Evolutionary conservation across 768 basidiomycete species (phyloP).

Genomic region (Harrya chromipes): DNA sequence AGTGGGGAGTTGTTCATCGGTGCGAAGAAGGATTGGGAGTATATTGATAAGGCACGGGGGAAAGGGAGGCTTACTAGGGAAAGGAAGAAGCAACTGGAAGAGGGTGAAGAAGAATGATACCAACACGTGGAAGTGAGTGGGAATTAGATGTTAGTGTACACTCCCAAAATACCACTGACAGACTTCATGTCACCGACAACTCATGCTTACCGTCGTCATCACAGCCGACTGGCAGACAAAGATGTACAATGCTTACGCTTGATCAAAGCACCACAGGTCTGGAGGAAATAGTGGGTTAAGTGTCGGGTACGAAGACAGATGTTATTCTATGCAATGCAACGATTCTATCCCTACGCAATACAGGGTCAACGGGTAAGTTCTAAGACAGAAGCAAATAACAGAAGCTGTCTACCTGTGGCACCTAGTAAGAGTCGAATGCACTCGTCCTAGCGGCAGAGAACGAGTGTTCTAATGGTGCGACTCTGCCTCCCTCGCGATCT

Average conservation of each 20-base stretch:
- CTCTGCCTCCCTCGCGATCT: constrained; percentile 65
- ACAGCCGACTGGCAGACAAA: too few relatives aligned
- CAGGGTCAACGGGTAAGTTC: neutral
- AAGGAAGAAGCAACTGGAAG: constrained; percentile 37
- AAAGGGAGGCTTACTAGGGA: constrained; percentile 74
- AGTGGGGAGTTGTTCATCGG: constrained; percentile 43
- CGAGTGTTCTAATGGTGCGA: constrained; percentile 34
- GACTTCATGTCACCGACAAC: too few relatives aligned
- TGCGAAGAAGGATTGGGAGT: constrained; percentile 56
- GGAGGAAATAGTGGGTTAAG: constrained; percentile 1
- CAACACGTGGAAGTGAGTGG: neutral
- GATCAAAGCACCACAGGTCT: too few relatives aligned
- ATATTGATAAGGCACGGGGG: constrained; percentile 67
- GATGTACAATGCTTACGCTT: too few relatives aligned
- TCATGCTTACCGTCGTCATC: neutral
- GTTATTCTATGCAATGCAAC: constrained; percentile 17
- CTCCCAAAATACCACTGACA: neutral
- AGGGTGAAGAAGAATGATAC: neutral
- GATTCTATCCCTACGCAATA: constrained; percentile 10
- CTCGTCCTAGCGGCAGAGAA: too few relatives aligned
- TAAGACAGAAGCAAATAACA: neutral
- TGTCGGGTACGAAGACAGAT: constrained; percentile 6
- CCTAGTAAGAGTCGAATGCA: neutral
- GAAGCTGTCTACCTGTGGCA: constrained; percentile 3
- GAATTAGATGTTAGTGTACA: neutral